Conservation (phyloP, 345 rosid genomes). For the Populus euphratica region DNA sequence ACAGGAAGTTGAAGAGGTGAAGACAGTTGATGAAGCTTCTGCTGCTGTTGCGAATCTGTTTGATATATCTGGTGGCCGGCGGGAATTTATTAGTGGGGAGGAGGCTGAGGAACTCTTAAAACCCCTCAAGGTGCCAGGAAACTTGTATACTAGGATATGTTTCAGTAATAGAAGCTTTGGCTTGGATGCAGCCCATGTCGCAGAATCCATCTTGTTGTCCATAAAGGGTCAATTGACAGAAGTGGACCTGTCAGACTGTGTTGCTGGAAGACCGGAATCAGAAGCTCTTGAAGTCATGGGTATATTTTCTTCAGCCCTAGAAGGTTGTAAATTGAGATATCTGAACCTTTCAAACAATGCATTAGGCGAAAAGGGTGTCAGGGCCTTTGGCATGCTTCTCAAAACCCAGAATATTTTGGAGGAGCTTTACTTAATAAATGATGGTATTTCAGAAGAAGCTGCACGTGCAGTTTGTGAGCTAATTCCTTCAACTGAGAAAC, state of each 20-base stretch:
- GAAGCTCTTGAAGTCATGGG: conserved; percentile 93
- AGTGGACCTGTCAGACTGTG: conserved; percentile 81
- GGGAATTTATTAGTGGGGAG: conserved; percentile 71
- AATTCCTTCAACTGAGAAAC: conserved; percentile 76
- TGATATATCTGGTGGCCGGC: conserved; percentile 72
- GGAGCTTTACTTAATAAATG: conserved; percentile 82
- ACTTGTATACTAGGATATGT: conserved; percentile 73
- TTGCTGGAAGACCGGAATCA: conserved; percentile 83
- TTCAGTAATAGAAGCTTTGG: conserved; percentile 92
- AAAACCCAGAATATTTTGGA: conserved; percentile 66
- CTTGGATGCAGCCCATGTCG: conserved; percentile 70
- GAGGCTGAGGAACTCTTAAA: conserved; percentile 73
- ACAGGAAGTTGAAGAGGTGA: conserved; percentile 35
- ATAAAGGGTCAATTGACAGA: conserved; percentile 69
- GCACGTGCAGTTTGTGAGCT: conserved; percentile 70
- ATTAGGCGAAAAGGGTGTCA: conserved; percentile 86
- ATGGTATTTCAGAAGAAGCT: conserved; percentile 93
- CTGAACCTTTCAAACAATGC: conserved; percentile 88
- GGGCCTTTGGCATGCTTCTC: conserved; percentile 73
- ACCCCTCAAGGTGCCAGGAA: conserved; percentile 69
- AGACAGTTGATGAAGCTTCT: conserved; percentile 18
- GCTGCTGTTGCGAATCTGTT: conserved; percentile 41
- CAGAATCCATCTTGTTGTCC: conserved; percentile 66
- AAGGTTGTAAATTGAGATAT: conserved; percentile 60
- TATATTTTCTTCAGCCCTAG: conserved; percentile 65